Conservation (phyloP, 306 rosid genomes). For the Trifolium dubium region DNA sequence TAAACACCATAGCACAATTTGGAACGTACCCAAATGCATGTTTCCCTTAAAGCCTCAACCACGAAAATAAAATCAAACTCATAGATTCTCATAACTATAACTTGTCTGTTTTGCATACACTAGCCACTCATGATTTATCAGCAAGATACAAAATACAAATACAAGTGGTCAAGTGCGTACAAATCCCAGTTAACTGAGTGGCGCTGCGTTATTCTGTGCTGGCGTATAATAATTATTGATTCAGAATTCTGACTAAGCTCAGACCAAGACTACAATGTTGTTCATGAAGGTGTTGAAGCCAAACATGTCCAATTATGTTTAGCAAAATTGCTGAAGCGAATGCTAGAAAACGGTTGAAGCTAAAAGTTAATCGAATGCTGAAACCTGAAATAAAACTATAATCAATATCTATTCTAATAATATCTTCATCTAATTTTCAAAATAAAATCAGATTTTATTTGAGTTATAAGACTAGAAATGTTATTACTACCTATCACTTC, state of each 20-base stretch:
- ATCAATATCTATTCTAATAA: background rate
- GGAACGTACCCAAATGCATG: constrained; percentile 14
- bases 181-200: constrained; percentile 24
- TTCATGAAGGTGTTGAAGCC: background rate
- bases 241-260: background rate
- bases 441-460: background rate
- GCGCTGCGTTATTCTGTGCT: constrained; percentile 14
- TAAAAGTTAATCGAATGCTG: background rate
- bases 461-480: background rate
- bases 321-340: background rate
- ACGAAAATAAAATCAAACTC: background rate
- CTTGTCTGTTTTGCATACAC: constrained; percentile 8
- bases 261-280: constrained; percentile 19
- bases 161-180: background rate
- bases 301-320: background rate
- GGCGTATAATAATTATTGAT: constrained; percentile 18
- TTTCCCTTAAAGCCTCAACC: background rate
- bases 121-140: constrained; percentile 16
- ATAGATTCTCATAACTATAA: constrained; percentile 19
- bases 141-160: constrained; percentile 20
- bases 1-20: constrained; percentile 3
- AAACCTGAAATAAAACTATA: constrained; percentile 3
- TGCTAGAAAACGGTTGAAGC: background rate
- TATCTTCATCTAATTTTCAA: constrained; percentile 1
- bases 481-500: constrained; percentile 25